Base-by-base conservation (phyloP, 2,329 filamentous ascomycete genomes). In the Fusarium virguliforme region DNA sequence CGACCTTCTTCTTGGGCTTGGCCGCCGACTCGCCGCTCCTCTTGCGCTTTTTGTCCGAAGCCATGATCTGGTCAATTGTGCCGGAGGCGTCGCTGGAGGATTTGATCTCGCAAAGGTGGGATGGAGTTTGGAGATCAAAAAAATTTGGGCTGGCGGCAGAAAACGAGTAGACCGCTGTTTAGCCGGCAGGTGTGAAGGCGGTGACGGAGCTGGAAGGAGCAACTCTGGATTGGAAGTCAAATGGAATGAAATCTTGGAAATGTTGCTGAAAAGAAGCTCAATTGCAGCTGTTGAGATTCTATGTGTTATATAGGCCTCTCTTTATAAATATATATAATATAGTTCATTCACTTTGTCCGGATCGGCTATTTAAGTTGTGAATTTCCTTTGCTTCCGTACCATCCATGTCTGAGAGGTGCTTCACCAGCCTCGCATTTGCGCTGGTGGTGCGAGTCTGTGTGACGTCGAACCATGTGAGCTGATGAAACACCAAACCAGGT, bases 1-100 rank as follows among this genome's bases (percentile, higher is more conserved):
- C 81, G n/a, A 86, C 84, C 79, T 88, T 89, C 78, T 84, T 89
- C 70, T 86, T 85, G 26, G 83, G 79, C 62, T 83, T 84, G 2
- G 79, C 77, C 3, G 78, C 74, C 40, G 79, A 75, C 10, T 84
- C 83, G 38, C 81, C 81, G 18, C 81, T 80, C 67, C 86, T 83
- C 80, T 90, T 90, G 63, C 88, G 83, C 79, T 90, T 90, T 76
- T 86, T 86, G 63, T 75, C 64, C 53, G 81, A 79, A 34, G 79
- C 79, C 83, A 85, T 86, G 38, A 26, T 75, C 35, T 57, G 55
- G 37, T 63, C 58, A 62, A 67, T 58, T 64, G 38, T 48, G 24
- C 41, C 22, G 50, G 50, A 26, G 28, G 54, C 40, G 64, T 67
- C 41, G 48, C 41, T 65, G 40, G 60, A 48, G 43, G 62, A 30